Base-by-base conservation (phyloP, 768 basidiomycete species). In the Pleurotus djamor region DNA sequence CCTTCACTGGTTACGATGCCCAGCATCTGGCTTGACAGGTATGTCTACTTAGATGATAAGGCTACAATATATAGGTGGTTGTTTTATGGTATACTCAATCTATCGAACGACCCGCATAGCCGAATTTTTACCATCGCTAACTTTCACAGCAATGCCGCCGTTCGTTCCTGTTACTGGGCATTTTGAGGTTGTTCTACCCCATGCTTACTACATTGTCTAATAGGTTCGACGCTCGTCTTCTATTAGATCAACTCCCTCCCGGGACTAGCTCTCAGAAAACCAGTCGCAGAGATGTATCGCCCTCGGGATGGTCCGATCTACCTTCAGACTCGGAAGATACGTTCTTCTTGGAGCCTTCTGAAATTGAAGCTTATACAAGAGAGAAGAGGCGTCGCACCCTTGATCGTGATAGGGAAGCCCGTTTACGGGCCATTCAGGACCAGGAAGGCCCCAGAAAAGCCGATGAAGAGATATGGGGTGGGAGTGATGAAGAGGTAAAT, bases 301-400 rank as follows among this genome's bases (percentile, higher is more conserved):
- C 84, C 2, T 72, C 79, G 3, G 91, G 89, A 6, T 95, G 92
- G 92, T 88, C 88, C 0, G 89, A 93, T 69, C 80, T 95, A 2
- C 88, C 92, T 4, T 94, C 93, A 0, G 93, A 95, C 66, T 69
- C 84, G 4, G 94, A 95, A 73, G 93, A 96, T 64, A 88, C 83
- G 0, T 96, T 94, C 72, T 91, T 91, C 73, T 81, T 95, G 61
- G 78, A 84, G 0, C 81, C 81, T 0, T 77, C 79, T 5, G 93
- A 94, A 63, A 72, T 79, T 2, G 85, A 86, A 12, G 88, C 88
- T 60, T 86, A 86, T 61, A 79, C 77, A 38, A 79, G 84, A 21
- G 83, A 86, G 41, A 92, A 94, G 69, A 85, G 88, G 43, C 77
- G 88, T 28, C 77, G 79, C 12, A 63, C 86, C 36, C 73, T 92